phyloP scores from a whole-genome alignment of 1,284 basidiomycete species.

The Erythrobasidium hasegawianum region DNA sequence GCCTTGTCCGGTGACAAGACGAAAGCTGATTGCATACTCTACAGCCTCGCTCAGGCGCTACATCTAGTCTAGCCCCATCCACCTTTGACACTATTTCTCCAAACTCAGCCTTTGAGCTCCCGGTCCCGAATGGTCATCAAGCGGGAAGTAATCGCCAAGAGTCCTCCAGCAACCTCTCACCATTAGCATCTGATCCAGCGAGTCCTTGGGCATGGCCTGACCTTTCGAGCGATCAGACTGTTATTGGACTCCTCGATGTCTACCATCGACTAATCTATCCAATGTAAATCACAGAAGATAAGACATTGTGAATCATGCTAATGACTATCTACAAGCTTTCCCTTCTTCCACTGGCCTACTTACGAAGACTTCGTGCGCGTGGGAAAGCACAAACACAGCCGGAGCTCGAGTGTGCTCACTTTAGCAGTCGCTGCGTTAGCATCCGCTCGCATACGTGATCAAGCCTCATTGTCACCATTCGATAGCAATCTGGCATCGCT shows the following conservation, averaged over 20 bases:
- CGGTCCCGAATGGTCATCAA: neutral
- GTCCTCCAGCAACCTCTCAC: neutral
- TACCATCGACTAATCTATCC: slow-evolving; percentile 47
- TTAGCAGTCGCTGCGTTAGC: slow-evolving; percentile 49
- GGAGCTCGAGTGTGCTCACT: slow-evolving; percentile 45
- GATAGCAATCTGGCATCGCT: neutral
- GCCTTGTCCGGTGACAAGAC: neutral
- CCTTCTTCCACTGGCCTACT: slow-evolving; percentile 50
- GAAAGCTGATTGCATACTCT: neutral
- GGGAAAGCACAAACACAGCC: slow-evolving; percentile 44
- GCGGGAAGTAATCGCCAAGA: neutral
- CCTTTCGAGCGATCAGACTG: neutral
- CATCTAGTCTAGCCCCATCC: neutral
- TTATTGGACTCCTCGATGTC: slow-evolving; percentile 6
- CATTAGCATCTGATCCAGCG: neutral
- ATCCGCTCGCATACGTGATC: slow-evolving; percentile 47
- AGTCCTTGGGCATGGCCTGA: neutral
- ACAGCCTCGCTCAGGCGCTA: slow-evolving; percentile 1
- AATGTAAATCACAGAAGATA: slow-evolving; percentile 41
- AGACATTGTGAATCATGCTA: slow-evolving; percentile 2
- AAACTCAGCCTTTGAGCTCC: neutral
- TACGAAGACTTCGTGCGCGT: slow-evolving; percentile 42
- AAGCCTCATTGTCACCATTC: slow-evolving; percentile 39
- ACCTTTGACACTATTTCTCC: neutral
- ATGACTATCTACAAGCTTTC: slow-evolving; percentile 39